Base-by-base conservation (phyloP, 23 red algal species). In the Gracilariopsis chorda region DNA sequence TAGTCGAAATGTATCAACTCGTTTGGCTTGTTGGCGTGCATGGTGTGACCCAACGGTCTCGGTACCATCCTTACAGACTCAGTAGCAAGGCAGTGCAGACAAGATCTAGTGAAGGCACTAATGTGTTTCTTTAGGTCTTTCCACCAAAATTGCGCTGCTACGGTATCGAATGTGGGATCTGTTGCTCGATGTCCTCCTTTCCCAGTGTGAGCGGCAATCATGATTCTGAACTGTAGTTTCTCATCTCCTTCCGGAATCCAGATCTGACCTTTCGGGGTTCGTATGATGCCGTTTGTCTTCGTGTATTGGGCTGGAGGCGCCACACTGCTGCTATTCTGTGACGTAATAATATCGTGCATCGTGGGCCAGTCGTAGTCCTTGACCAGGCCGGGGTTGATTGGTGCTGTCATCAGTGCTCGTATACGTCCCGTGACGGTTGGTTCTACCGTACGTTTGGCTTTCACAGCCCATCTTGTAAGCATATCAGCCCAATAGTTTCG, bases 181-280 rank as follows among this genome's bases (percentile, higher is more conserved):
- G 7, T 24, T 23, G 44, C 46, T 48, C 75, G 39, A 35, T 80
- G 75, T 55, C 43, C 43, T 10, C 39, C 41, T 7, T 32, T 23
- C 8, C 43, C 75, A 52, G 75, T 57, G 28, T 80, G 75, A 25
- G 75, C 43, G n/a, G 75, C 75, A 49, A 77, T 80, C 42, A 80
- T 55, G 49, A 80, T 53, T 20, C 75, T 42, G 25, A 80, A 48
- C 37, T 80, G 49, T 4, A 80, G 23, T 30, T 53, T 42, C 75
- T 80, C 37, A 28, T 53, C 39, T 32, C 56, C 42, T 20, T 39
- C 6, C 56, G 75, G 75, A 52, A 80, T 80, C 75, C 75, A 80
- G 19, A 45, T 7, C 10, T 53, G 11, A 55, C 46, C 75, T 25
- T 80, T 57, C 25, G 16, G 4, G 20, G 33, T 24, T 9, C 6